Base-by-base conservation (phyloP, 23 red algal genomes). In the Gracilariopsis chorda region DNA sequence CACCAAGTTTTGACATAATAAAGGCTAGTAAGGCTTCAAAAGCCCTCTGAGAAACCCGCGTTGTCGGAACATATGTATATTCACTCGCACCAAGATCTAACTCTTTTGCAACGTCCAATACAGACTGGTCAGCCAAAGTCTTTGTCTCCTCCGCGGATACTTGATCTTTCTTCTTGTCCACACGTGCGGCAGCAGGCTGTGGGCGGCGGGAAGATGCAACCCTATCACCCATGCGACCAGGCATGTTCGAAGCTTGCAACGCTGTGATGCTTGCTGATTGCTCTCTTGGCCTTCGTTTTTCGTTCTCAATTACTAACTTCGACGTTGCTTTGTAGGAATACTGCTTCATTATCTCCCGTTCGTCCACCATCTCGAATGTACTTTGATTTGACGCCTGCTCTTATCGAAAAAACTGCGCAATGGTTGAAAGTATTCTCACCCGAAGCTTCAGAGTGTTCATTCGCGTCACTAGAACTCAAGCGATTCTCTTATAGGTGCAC, bases 301-400 rank as follows among this genome's bases (percentile, higher is more conserved):
- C 88, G 29, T 86, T 57, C 28, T 88, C 69, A 10, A 95, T 68
- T 23, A 95, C 93, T 34, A 95, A 77, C 34, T 95, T 95, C 14
- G 93, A 88, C 17, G 86, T 95, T 7, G 93, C 93, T 52, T 88
- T 88, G 46, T 95, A 95, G 20, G 78, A 80, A 44, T 95, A 95
- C 28, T 95, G 93, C 68, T 95, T 95, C 77, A 89, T 42, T 52
- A 89, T 76, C n/a, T 89, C 85, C 17, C 69, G 65, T 59, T 89
- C 85, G 21, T 76, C 85, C 36, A 78, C 52, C 82, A 87, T 87
- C 2, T 64, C 44, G 19, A 1, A 28, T 44, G 42, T 46, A 6
- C 23, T n/a, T n/a, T n/a, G n/a, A n/a, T n/a, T n/a, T n/a, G n/a
- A n/a, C n/a, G n/a, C n/a, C n/a, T n/a, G n/a, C n/a, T n/a, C n/a